A percentile compares a stretch with the other conserved stretches of the same genome.
These are phyloP conservation scores for Candida gigantensis DNA, from an alignment of 1,139 yeast species.

Conservation along the genomic window DNA sequence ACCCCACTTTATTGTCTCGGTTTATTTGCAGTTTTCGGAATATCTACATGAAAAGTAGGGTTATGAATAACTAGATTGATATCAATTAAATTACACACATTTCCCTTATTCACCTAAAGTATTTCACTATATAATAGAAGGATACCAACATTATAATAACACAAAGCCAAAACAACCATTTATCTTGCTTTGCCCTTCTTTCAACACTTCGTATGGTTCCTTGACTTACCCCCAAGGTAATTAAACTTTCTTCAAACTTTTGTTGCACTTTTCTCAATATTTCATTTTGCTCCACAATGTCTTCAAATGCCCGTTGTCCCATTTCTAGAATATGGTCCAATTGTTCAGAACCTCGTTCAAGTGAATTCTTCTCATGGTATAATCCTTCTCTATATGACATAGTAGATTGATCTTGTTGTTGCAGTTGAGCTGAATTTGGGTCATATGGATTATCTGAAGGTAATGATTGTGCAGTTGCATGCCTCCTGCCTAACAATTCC, in stretches of 20 bases:
- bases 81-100: too few species aligned
- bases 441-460: slow-evolving; percentile 65
- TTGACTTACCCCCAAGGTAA: slow-evolving; percentile 83
- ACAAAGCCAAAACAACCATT: slow-evolving; percentile 82
- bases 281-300: slow-evolving; percentile 82
- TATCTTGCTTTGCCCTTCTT: slow-evolving; percentile 84
- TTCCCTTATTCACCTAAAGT: slow-evolving; percentile 48
- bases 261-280: slow-evolving; percentile 63
- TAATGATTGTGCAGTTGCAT: slow-evolving; percentile 15
- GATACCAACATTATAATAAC: slow-evolving; percentile 60
- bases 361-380: slow-evolving; percentile 62
- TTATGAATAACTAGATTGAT: too few species aligned
- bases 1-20: too few species aligned
- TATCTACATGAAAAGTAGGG: too few species aligned
- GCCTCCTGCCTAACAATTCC: slow-evolving; percentile 62
- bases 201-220: slow-evolving; percentile 83
- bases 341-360: slow-evolving; percentile 75
- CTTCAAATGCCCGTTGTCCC: slow-evolving; percentile 86
- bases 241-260: slow-evolving; percentile 66
- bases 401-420: slow-evolving; percentile 24
- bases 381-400: slow-evolving; percentile 65
- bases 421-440: slow-evolving; percentile 18
- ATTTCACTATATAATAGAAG: slow-evolving; percentile 69
- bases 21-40: too few species aligned
- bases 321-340: slow-evolving; percentile 87